Evolutionary conservation across 495 filamentous ascomycete genomes (phyloP).

Genomic region (Aspergillus ellipticus): DNA sequence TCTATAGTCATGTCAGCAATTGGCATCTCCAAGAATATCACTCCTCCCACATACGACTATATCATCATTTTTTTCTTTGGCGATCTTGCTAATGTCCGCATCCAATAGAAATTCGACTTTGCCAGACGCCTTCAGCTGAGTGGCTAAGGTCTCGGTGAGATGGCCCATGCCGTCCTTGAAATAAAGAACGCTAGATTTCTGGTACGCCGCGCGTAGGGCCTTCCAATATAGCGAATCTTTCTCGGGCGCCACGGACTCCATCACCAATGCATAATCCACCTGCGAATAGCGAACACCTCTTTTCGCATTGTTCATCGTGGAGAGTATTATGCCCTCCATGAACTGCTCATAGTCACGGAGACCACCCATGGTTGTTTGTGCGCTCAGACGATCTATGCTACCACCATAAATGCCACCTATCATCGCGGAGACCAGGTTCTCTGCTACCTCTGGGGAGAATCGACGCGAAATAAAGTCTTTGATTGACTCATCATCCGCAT

Average conservation of each 20-base stretch:
- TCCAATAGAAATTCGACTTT: conserved; percentile 29
- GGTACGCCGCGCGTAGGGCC: conserved; percentile 12
- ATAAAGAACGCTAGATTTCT: conserved; percentile 51
- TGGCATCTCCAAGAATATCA: not conserved
- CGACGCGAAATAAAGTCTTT: conserved; percentile 61
- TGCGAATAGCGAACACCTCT: conserved; percentile 4
- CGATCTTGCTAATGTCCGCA: conserved; percentile 19
- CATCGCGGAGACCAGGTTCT: conserved; percentile 76
- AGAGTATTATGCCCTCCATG: conserved; percentile 21
- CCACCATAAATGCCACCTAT: conserved; percentile 94
- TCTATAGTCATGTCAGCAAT: conserved; percentile 9
- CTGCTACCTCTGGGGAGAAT: conserved; percentile 52
- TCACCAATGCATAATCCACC: conserved; percentile 31
- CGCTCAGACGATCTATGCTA: conserved; percentile 76
- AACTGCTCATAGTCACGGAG: conserved; percentile 49
- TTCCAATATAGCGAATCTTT: conserved; percentile 15
- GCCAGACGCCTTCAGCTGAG: conserved; percentile 21
- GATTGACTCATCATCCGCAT: conserved; percentile 65
- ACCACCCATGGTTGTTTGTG: conserved; percentile 54
- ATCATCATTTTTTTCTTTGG: conserved; percentile 11
- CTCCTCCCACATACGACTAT: conserved; percentile 15
- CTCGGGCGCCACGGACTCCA: conserved; percentile 7
- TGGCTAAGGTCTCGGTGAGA: conserved; percentile 29
- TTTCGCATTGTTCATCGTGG: conserved; percentile 9
- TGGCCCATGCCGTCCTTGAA: conserved; percentile 32